Evolutionary conservation across 2,329 filamentous ascomycete species (phyloP).

Genomic region (Chaetomium sp.): DNA sequence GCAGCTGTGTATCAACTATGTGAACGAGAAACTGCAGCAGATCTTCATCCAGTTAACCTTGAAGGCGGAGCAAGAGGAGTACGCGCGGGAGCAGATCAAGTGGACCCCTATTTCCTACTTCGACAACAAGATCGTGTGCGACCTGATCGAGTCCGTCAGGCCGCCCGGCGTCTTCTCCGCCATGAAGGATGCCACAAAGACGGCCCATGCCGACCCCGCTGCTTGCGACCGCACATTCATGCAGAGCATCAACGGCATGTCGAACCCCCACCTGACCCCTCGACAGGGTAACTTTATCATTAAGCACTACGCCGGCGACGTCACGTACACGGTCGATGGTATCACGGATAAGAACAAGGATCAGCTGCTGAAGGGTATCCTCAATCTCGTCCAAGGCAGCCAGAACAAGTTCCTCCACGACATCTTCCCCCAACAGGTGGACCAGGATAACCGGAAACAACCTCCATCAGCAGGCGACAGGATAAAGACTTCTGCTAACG

Average conservation of each 20-base stretch:
- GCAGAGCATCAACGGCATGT: conserved; percentile 86
- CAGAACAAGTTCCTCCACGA: conserved; percentile 83
- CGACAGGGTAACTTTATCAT: conserved; percentile 96
- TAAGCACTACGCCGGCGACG: conserved; percentile 98
- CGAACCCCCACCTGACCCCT: conserved; percentile 86
- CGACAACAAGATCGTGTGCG: conserved; percentile 98
- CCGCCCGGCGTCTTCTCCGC: conserved; percentile 93
- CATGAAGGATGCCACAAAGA: conserved; percentile 96
- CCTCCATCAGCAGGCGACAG: conserved; percentile 95
- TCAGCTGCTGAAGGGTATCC: conserved; percentile 87
- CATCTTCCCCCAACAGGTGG: conserved; percentile 88
- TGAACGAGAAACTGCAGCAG: conserved; percentile 98
- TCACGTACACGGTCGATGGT: conserved; percentile 89
- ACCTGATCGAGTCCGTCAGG: conserved; percentile 88
- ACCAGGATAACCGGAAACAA: conserved; percentile 92
- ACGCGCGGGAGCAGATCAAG: conserved; percentile 91
- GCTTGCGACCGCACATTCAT: conserved; percentile 97
- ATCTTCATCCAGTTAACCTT: conserved; percentile 98
- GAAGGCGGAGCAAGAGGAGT: conserved; percentile 97
- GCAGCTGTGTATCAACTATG: conserved; percentile 99
- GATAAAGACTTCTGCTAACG: conserved; percentile 92
- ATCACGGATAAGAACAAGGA: conserved; percentile 99
- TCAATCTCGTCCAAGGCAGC: conserved; percentile 83
- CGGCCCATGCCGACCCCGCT: conserved; percentile 92
- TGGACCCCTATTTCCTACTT: conserved; percentile 99